Base-by-base conservation (phyloP, 2,329 filamentous ascomycete species). In the Thermothelomyces thermophilus region DNA sequence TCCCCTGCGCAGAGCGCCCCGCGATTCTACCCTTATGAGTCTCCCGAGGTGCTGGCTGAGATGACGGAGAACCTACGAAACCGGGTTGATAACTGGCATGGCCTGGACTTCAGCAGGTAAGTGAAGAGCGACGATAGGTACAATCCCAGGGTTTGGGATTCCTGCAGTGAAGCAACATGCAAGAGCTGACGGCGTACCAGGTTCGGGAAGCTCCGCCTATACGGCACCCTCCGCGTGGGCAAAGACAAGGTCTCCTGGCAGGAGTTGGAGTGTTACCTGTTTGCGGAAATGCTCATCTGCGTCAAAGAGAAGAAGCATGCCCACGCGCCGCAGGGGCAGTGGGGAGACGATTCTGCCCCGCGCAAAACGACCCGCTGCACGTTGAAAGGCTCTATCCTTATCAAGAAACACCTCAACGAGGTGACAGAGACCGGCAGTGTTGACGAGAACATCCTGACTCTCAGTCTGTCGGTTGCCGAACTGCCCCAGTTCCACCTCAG, bases 71-170 rank as follows among this genome's bases (percentile, higher is more conserved):
- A 83, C 55, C 71, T 98, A 51, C 83, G 88, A 51, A 80, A 74
- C 40, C 84, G 90, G n/a, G 93, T 98, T 10, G 93, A 98, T 62
- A 96, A 97, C 60, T 98, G 93, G 93, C 93, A 98, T 65, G 91
- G 93, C 0, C 75, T 98, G 17, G 91, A 97, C 64, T 96, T 96
- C 63, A 81, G 82, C 63, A 81, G 87, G 77, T 86, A 71, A 61
- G 73, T 51, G n/a, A 37, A 28, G 34, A 14, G 28, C n/a, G 17
- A 17, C 17, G 24, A 22, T 13, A n/a, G n/a, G n/a, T n/a, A n/a
- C 24, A 14, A n/a, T 13, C 28, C 8, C 17, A 9, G 7, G 7
- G 13, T 14, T 22, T 40, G 2, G 37, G 11, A 26, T 2, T n/a
- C 3, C 37, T 11, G n/a, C 1, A 13, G 14, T 17, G 9, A 3